Base-by-base conservation (phyloP, 139 green algal species). In the Chlorella sp. region DNA sequence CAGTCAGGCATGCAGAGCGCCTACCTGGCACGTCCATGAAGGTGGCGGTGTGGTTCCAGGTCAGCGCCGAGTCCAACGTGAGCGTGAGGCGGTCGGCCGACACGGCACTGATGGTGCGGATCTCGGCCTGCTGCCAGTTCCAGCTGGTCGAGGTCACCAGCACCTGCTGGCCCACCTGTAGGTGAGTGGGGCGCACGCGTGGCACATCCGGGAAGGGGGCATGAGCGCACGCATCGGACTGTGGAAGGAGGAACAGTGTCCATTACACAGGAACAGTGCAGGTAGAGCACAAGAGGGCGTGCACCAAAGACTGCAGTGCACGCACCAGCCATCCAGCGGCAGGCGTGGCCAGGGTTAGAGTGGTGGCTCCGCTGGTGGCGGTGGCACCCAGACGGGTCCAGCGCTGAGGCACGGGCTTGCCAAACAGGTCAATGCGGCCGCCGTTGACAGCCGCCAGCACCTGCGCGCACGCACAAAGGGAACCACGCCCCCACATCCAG, bases 131-230 rank as follows among this genome's bases (percentile, higher is more conserved):
- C 69, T 59, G 61, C 17, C 49, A 64, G 75, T 85, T 86, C 34
- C 49, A 88, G 32, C 71, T 74, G 51, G 74, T 80, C 66, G 76
- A 80, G 32, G 77, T 82, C 31, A 88, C 59, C 34, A 88, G 24
- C 30, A 88, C 14, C 42, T 33, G 33, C 31, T 73, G 59, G 4
- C 75, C 75, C 22, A 75, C 10, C 42, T 24, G n/a, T n/a, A n/a
- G n/a, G n/a, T n/a, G n/a, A n/a, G n/a, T n/a, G n/a, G n/a, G n/a
- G n/a, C n/a, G n/a, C n/a, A n/a, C n/a, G n/a, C n/a, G n/a, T n/a
- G n/a, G n/a, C n/a, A n/a, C n/a, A n/a, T n/a, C 17, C 26, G 10
- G 65, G 23, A 32, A n/a, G n/a, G n/a, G n/a, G n/a, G n/a, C n/a
- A n/a, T n/a, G n/a, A n/a, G n/a, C n/a, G n/a, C n/a, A n/a, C n/a